Evolutionary conservation across 2,329 filamentous ascomycete genomes (phyloP).

Genomic region (Colletotrichum tropicale): DNA sequence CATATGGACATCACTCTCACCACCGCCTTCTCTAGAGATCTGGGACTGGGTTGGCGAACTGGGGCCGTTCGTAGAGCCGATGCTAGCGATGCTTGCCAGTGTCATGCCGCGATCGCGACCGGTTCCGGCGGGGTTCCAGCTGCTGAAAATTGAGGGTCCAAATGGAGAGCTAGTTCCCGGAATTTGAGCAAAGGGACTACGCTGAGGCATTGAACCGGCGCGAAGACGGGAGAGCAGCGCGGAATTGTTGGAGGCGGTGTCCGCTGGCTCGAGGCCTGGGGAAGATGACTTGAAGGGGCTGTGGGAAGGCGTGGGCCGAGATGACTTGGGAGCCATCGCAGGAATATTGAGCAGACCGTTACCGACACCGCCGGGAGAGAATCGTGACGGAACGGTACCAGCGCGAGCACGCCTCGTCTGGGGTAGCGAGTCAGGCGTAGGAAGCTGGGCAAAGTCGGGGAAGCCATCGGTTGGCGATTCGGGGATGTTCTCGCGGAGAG

Average conservation of each 20-base stretch:
- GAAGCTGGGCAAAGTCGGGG: constrained; percentile 81
- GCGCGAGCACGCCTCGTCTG: constrained; percentile 83
- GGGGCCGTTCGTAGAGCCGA: constrained; percentile 82
- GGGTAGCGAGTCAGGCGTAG: constrained; percentile 68
- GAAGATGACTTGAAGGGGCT: constrained; percentile 81
- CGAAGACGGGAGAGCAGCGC: constrained; percentile 83
- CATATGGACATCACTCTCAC: constrained; percentile 85
- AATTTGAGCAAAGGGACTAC: constrained; percentile 66
- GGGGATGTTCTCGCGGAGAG: constrained; percentile 94
- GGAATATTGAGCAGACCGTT: constrained; percentile 64
- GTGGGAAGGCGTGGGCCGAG: constrained; percentile 83
- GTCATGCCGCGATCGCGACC: constrained; percentile 86
- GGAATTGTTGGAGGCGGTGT: constrained; percentile 62
- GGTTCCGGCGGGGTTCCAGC: constrained; percentile 72
- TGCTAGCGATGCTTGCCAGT: constrained; percentile 80
- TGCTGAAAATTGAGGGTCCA: constrained; percentile 82
- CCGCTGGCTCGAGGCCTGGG: constrained; percentile 55
- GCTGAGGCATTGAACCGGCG: constrained; percentile 93
- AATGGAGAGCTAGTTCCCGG: constrained; percentile 71
- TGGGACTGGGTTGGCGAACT: constrained; percentile 86
- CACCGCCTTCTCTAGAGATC: constrained; percentile 83
- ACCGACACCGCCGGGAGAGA: constrained; percentile 76
- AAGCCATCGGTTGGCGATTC: constrained; percentile 97
- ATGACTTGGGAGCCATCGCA: constrained; percentile 72
- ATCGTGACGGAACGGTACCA: constrained; percentile 93